phyloP scores from a whole-genome alignment of 2,329 filamentous ascomycete species.

The Hypomyces perniciosus region DNA sequence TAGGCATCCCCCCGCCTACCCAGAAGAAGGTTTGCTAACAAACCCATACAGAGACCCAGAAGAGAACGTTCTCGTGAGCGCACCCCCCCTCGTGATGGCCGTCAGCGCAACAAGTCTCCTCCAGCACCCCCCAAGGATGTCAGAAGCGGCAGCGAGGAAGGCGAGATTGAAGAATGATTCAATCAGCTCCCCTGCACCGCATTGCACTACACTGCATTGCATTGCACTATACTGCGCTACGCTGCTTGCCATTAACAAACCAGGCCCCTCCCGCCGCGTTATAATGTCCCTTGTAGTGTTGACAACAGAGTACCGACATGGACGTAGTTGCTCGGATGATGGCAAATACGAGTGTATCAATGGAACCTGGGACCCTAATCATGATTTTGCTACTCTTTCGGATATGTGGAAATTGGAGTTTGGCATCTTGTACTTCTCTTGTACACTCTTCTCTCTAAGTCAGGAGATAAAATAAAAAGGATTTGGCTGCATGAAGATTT shows the following conservation, averaged over 20 bases:
- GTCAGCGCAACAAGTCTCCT: slow-evolving; percentile 50
- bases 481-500: background rate
- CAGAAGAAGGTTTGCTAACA: slow-evolving; percentile 21
- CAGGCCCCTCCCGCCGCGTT: too few relatives aligned
- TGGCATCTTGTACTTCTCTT: background rate
- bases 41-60: slow-evolving; percentile 45
- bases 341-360: too few relatives aligned
- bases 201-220: background rate
- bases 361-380: too few relatives aligned
- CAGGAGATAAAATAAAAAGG: background rate
- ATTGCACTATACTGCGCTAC: too few relatives aligned
- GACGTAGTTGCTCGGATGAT: too few relatives aligned
- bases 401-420: too few relatives aligned
- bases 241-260: background rate
- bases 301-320: too few relatives aligned
- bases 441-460: background rate
- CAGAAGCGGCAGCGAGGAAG: slow-evolving; percentile 81
- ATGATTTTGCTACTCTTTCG: too few relatives aligned
- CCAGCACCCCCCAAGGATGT: slow-evolving; percentile 42
- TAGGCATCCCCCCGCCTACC: background rate
- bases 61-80: slow-evolving; percentile 56
- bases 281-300: too few relatives aligned
- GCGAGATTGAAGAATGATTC: slow-evolving; percentile 76
- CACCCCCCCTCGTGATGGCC: slow-evolving; percentile 52
- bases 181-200: background rate